Base-by-base conservation (phyloP, 2,329 filamentous ascomycete species). In the Trichocomaceae sp. region DNA sequence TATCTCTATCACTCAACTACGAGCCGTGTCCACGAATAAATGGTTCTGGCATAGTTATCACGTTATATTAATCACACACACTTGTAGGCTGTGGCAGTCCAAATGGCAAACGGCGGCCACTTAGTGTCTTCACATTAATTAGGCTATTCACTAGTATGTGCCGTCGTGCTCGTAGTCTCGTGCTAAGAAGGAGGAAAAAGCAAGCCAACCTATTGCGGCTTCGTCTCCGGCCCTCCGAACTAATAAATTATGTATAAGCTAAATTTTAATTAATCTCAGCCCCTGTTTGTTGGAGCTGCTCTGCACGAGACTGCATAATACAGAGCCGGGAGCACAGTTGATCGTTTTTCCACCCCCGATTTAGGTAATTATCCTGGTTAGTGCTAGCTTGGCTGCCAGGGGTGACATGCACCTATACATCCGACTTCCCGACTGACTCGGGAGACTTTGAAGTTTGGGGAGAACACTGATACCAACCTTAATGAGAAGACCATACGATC, bases 181-280 rank as follows among this genome's bases (percentile, higher is more conserved):
- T 29, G 12, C 31, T 35, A 35, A 8, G 10, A 10, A 15, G 31
- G 9, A 20, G 22, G 17, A 20, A 26, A 26, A 26, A 42, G 12
- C 19, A 42, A 20, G n/a, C 39, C 17, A 42, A 19, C 39, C 39
- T 20, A 42, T 42, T 42, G 2, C 39, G 39, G 39, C 22, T 37
- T 44, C 50, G 50, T 20, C 50, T 47, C 13, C 50, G 41, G 41
- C 44, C 19, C 50, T 52, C 50, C 50, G 50, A 35, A 35, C 23
- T 26, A 26, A 26, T 26, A 26, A n/a, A 26, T 26, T 26, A 26
- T 26, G 23, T 35, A 35, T 35, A 35, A n/a, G 13, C 13, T 35
- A 35, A 35, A 35, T 29, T n/a, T 29, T 29, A 35, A 35, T 35
- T 35, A 35, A 35, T 35, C 31, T 8, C 31, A 35, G 31, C 31